These are phyloP conservation scores for Bisporella sp. DNA, from an alignment of 2,329 filamentous ascomycete genomes.

Conservation along the genomic window DNA sequence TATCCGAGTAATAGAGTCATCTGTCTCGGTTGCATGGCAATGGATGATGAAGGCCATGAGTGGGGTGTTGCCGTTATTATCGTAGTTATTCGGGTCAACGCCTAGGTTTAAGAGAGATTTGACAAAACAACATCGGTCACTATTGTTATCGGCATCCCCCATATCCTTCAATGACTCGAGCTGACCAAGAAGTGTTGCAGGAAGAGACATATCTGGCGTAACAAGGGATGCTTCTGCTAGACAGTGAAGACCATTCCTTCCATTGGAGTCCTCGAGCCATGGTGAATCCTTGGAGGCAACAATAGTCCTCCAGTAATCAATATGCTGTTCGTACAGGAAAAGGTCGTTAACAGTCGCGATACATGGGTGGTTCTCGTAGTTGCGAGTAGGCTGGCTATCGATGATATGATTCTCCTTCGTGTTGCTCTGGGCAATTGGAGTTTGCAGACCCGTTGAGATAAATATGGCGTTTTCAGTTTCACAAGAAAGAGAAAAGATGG, in stretches of 20 bases:
- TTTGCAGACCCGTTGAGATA: not conserved
- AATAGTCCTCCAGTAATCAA: slow-evolving; percentile 7
- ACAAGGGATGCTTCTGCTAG: slow-evolving; percentile 7
- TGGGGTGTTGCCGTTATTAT: slow-evolving; percentile 8
- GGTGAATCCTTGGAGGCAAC: not conserved
- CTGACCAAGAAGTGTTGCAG: not conserved
- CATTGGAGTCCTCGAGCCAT: slow-evolving; percentile 9
- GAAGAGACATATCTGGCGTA: not conserved
- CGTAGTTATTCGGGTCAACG: slow-evolving; percentile 9
- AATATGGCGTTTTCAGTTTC: not conserved
- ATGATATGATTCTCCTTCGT: not conserved
- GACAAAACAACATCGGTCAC: not conserved
- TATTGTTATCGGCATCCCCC: not conserved
- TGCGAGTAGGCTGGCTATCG: not conserved
- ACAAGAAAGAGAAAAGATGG: not conserved
- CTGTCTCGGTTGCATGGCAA: slow-evolving; percentile 5
- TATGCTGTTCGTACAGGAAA: slow-evolving; percentile 6
- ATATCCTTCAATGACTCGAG: not conserved
- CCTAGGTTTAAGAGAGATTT: slow-evolving; percentile 1
- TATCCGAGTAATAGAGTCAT: slow-evolving; percentile 1
- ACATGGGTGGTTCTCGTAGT: not conserved
- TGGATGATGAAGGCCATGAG: slow-evolving; percentile 14
- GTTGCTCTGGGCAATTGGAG: not conserved
- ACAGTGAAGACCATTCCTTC: slow-evolving; percentile 14
- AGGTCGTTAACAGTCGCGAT: slow-evolving; percentile 7